Percentiles rank a stretch among this genome's conserved stretches.
phyloP scores from a whole-genome alignment of 2,329 filamentous ascomycete genomes.

The Aureobasidium sp. region DNA sequence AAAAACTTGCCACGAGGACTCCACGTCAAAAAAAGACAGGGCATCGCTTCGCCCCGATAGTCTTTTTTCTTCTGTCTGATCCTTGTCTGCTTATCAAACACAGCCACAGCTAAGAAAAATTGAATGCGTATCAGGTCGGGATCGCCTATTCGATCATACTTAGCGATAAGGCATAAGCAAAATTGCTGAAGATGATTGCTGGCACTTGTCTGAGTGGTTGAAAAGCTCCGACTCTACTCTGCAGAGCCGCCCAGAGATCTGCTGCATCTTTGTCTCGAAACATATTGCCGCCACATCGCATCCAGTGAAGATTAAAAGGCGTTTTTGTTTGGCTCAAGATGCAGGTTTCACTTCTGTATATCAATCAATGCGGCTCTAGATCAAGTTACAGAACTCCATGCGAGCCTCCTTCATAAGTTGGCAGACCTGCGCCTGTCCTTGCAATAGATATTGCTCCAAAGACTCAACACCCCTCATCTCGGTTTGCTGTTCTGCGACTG shows the following conservation, averaged over 20 bases:
- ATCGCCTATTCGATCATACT: neutral
- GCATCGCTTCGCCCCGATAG: neutral
- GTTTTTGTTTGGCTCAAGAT: neutral
- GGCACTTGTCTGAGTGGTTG: neutral
- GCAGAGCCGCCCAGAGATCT: neutral
- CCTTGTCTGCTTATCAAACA: conserved; percentile 6
- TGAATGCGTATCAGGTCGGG: neutral
- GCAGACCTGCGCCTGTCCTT: neutral
- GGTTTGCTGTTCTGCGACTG: neutral
- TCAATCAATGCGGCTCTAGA: neutral
- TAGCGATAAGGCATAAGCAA: neutral
- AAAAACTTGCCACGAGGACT: neutral
- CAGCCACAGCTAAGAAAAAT: neutral
- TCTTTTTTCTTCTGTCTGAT: neutral
- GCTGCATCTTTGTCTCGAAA: neutral
- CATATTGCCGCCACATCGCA: neutral
- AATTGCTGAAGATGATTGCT: neutral
- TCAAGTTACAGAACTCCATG: neutral
- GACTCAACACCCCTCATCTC: neutral
- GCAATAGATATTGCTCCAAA: neutral
- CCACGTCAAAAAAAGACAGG: neutral
- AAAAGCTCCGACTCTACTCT: neutral
- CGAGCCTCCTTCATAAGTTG: neutral
- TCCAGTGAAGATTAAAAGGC: neutral
- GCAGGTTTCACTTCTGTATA: neutral